Base-by-base conservation (phyloP, 2,329 filamentous ascomycete species). In the Acephala macrosclerotiorum region DNA sequence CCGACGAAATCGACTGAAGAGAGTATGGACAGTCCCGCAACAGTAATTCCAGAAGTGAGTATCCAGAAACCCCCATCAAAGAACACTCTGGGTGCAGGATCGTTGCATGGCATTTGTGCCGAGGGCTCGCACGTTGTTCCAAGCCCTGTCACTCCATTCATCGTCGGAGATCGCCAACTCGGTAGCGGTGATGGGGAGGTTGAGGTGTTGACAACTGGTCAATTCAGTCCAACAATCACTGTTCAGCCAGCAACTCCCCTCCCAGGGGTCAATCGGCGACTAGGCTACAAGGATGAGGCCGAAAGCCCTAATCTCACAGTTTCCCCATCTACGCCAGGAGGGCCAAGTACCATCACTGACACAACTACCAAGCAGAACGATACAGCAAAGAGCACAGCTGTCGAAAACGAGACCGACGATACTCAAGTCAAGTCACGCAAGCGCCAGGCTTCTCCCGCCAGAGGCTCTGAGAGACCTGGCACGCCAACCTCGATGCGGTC, bases 401-500 rank as follows among this genome's bases (percentile, higher is more conserved):
- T 73, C 20, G 70, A 71, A 47, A 60, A 66, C 26, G 63, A 66
- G 45, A 58, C 62, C 51, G 58, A 65, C 36, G 61, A 20, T 40
- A 66, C 65, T 29, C 70, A 67, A 61, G 49, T 71, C 60, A 72
- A 47, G 66, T 67, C 70, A 57, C 70, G 65, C 63, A 75, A 73
- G 56, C 68, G 63, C 29, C 58, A 64, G 20, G 22, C 60, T 42
- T 64, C 68, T 36, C 60, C 66, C 22, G 22, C 33, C 55, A 36
- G 33, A 57, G 22, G 40, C 35, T 58, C 68, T 2, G 74, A 75
- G 9, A 65, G 74, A 65, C 69, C 73, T 22, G 58, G 70, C 20
- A 76, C 74, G n/a, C 73, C 74, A 12, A 71, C 45, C 20, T 75
- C 75, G 1, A 67, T 75, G 42, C 71, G 70, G 56, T 74, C 74